phyloP scores from a whole-genome alignment of 1,139 yeast genomes.

The Pichia sp. region DNA sequence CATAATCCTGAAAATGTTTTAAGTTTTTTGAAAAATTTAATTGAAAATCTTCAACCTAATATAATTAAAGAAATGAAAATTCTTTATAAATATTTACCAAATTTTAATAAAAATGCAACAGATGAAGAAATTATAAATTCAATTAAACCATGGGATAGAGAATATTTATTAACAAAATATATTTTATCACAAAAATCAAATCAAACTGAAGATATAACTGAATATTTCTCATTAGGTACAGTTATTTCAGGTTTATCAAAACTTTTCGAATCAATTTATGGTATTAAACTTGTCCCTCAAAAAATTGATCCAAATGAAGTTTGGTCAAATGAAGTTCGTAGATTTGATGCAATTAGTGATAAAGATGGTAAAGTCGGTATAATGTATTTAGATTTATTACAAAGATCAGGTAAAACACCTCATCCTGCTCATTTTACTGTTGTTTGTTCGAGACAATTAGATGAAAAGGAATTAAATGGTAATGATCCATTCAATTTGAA shows the following conservation, averaged over 20 bases:
- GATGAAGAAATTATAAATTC: slow-evolving; percentile 35
- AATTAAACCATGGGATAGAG: slow-evolving; percentile 90
- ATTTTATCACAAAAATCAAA: slow-evolving; percentile 30
- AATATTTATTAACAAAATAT: slow-evolving; percentile 44
- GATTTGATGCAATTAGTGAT: slow-evolving; percentile 63
- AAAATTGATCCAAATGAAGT: slow-evolving; percentile 67
- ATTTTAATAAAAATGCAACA: slow-evolving; percentile 28
- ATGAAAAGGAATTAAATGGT: slow-evolving; percentile 35
- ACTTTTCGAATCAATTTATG: slow-evolving; percentile 64
- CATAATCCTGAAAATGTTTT: slow-evolving; percentile 68
- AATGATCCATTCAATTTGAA: slow-evolving; percentile 26
- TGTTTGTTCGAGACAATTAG: slow-evolving; percentile 79
- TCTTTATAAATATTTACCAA: slow-evolving; percentile 20
- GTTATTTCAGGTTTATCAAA: slow-evolving; percentile 78
- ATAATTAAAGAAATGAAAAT: slow-evolving; percentile 54
- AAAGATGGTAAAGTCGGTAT: slow-evolving; percentile 53
- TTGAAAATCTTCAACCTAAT: slow-evolving; percentile 42
- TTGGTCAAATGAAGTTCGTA: slow-evolving; percentile 86
- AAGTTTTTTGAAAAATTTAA: slow-evolving; percentile 57
- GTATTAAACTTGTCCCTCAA: slow-evolving; percentile 53
- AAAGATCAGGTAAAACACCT: slow-evolving; percentile 52
- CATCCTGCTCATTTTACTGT: slow-evolving; percentile 95
- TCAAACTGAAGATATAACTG: slow-evolving; percentile 37
- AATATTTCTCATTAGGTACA: slow-evolving; percentile 78
- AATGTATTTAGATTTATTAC: slow-evolving; percentile 62